A percentile compares a stretch with the other conserved stretches of the same genome.
Evolutionary conservation across 2,329 filamentous ascomycete genomes (phyloP).

Genomic region (Elsinoe ampelina): DNA sequence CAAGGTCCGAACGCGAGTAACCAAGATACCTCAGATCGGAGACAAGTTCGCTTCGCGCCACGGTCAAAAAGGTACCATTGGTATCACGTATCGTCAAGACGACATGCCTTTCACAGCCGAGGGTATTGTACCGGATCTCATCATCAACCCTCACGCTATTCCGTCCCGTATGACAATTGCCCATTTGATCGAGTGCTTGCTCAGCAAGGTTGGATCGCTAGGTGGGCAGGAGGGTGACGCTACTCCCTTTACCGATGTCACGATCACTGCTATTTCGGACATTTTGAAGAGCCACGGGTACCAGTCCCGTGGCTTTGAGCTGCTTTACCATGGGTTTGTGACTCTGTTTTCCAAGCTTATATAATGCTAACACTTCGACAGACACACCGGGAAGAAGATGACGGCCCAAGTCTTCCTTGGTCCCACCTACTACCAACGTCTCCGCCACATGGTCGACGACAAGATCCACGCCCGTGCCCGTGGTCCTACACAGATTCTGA

Average conservation of each 20-base stretch:
- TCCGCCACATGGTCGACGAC: constrained; percentile 99
- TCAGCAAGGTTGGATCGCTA: constrained; percentile 90
- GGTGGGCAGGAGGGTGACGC: constrained; percentile 95
- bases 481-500: constrained; percentile 94
- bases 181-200: constrained; percentile 96
- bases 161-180: constrained; percentile 99
- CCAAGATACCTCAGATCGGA: constrained; percentile 96
- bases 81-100: constrained; percentile 94
- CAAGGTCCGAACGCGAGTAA: constrained; percentile 94
- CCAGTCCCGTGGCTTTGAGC: constrained; percentile 92
- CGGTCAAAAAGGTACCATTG: constrained; percentile 98
- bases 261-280: constrained; percentile 83
- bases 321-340: constrained; percentile 75
- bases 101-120: constrained; percentile 97
- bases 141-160: constrained; percentile 99
- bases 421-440: constrained; percentile 96
- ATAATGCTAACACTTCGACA: background rate
- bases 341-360: no score
- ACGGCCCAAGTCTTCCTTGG: constrained; percentile 93
- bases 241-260: constrained; percentile 95
- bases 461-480: constrained; percentile 99
- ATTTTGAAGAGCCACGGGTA: constrained; percentile 84
- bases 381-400: constrained; percentile 89
- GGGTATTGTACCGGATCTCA: constrained; percentile 86
- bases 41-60: constrained; percentile 99